Evolutionary conservation across 2,329 filamentous ascomycete species (phyloP).

Genomic region (Penicillium glabrum): DNA sequence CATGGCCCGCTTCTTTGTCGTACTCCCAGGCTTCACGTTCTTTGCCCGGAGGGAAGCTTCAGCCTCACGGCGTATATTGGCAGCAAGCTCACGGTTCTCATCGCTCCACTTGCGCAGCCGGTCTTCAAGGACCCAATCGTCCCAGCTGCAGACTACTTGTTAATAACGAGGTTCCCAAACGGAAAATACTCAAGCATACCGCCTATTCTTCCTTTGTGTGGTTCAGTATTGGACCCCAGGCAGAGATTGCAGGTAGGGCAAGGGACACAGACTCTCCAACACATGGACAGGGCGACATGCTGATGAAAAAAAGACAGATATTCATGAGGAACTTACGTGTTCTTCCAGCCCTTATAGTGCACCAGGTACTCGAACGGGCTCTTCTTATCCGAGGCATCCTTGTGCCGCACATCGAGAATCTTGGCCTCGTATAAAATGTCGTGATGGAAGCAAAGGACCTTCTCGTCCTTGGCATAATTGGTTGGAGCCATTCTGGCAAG

Average conservation of each 20-base stretch:
- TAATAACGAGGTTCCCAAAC: neutral
- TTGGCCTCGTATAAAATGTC: conserved; percentile 98
- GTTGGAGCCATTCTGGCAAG: conserved; percentile 21
- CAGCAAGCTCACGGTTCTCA: conserved; percentile 87
- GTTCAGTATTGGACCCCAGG: neutral
- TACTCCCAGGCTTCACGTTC: conserved; percentile 29
- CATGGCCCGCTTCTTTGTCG: conserved; percentile 40
- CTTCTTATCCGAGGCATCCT: conserved; percentile 65
- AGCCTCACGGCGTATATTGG: conserved; percentile 46
- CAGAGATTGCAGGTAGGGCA: neutral
- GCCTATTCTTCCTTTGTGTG: neutral
- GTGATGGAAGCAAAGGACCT: conserved; percentile 94
- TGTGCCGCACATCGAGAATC: conserved; percentile 73
- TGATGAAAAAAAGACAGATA: conserved; percentile 1
- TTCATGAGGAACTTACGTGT: conserved; percentile 63
- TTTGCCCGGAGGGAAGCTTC: conserved; percentile 36
- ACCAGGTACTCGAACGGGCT: conserved; percentile 84
- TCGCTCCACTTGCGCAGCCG: conserved; percentile 91
- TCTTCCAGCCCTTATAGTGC: conserved; percentile 99
- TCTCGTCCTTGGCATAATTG: conserved; percentile 73
- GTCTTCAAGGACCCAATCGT: conserved; percentile 95
- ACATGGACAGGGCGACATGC: neutral
- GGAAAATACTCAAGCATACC: neutral
- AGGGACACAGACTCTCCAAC: neutral
- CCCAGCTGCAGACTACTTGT: conserved; percentile 63